Evolutionary conservation across 2,329 filamentous ascomycete genomes (phyloP).

Genomic region (Xylariaceae sp.): DNA sequence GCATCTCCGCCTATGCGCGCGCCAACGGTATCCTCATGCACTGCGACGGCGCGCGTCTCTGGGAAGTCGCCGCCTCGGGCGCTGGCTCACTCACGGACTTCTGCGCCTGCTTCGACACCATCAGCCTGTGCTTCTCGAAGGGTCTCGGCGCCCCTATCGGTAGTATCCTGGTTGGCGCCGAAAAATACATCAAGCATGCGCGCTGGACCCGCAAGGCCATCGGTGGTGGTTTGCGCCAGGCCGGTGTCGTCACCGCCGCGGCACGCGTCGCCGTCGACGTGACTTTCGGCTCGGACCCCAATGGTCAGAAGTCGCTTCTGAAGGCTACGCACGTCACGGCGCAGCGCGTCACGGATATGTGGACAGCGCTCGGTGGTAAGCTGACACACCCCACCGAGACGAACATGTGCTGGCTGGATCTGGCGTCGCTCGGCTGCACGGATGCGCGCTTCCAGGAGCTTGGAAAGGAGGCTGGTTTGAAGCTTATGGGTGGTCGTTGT

Average conservation of each 20-base stretch:
- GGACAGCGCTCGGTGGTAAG: conserved; percentile 57
- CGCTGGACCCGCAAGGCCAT: conserved; percentile 76
- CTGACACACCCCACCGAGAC: conserved; percentile 58
- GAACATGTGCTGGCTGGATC: conserved; percentile 71
- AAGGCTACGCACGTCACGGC: conserved; percentile 53
- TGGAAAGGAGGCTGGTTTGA: conserved; percentile 27
- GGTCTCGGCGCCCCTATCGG: conserved; percentile 49
- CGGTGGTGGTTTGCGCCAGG: conserved; percentile 71
- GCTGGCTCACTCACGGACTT: conserved; percentile 39
- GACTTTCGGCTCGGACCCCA: conserved; percentile 59
- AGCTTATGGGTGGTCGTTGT: conserved; percentile 24
- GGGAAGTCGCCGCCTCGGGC: conserved; percentile 45
- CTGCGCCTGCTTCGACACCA: conserved; percentile 43
- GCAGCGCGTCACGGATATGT: conserved; percentile 55
- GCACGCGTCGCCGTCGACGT: conserved; percentile 74
- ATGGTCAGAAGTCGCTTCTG: conserved; percentile 37
- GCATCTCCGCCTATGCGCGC: conserved; percentile 33
- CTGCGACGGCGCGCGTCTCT: conserved; percentile 48
- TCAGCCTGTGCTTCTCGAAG: conserved; percentile 47
- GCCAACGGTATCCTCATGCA: conserved; percentile 40
- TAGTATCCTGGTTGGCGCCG: conserved; percentile 41
- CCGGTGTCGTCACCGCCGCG: conserved; percentile 69
- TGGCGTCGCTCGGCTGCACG: conserved; percentile 24
- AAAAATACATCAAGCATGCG: conserved; percentile 57
- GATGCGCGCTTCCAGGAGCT: conserved; percentile 25